A percentile compares a stretch with the other conserved stretches of the same genome.
These are phyloP conservation scores for Ajuga reptans DNA, from an alignment of 305 asterid species.

Conservation along the genomic window DNA sequence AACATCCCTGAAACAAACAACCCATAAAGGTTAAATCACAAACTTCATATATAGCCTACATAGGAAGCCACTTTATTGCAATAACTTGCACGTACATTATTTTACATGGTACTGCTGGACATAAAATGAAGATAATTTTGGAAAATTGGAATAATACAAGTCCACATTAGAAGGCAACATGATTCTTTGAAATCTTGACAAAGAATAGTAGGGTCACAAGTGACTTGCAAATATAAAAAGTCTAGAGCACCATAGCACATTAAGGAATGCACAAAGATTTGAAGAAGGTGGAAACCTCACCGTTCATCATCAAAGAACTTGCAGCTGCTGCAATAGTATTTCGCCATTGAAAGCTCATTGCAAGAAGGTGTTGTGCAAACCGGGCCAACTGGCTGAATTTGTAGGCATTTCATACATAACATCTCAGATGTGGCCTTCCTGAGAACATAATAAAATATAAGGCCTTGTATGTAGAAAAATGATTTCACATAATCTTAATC, in stretches of 20 bases:
- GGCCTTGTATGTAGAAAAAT: not conserved
- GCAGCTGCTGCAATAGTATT: slow-evolving; percentile 94
- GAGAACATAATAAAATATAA: slow-evolving; percentile 22
- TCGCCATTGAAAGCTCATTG: slow-evolving; percentile 76
- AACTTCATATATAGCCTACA: not conserved
- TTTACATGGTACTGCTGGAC: not conserved
- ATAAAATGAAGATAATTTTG: not conserved
- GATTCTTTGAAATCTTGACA: not conserved
- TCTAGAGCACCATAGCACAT: not conserved
- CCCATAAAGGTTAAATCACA: not conserved
- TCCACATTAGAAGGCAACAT: not conserved
- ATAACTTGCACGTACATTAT: not conserved
- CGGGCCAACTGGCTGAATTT: slow-evolving; percentile 77
- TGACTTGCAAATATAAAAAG: not conserved
- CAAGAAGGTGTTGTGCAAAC: slow-evolving; percentile 71
- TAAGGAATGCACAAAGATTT: not conserved
- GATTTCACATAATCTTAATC: slow-evolving; percentile 1
- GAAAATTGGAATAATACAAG: not conserved
- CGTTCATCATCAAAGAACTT: slow-evolving; percentile 94
- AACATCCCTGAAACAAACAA: slow-evolving; percentile 53
- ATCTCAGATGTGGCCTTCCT: slow-evolving; percentile 95
- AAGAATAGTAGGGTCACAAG: not conserved
- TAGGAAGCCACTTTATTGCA: not conserved
- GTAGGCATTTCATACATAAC: slow-evolving; percentile 95
- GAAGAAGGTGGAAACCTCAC: slow-evolving; percentile 32